A percentile compares a stretch with the other conserved stretches of the same genome.
phyloP scores from a whole-genome alignment of 169 alveolate genomes.

The Cryptosporidium viatorum region DNA sequence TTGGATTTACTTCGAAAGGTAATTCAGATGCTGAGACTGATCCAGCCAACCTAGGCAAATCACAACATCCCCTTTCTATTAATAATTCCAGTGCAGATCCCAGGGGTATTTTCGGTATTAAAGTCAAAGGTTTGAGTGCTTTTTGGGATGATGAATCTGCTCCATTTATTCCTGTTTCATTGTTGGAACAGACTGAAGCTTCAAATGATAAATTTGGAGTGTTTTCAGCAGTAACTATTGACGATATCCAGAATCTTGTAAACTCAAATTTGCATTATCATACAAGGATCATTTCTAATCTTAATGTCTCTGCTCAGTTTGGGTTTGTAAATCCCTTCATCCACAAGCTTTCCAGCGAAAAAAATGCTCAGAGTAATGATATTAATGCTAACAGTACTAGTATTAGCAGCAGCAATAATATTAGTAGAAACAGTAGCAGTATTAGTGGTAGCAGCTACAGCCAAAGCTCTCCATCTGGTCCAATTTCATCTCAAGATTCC shows the following conservation, averaged over 20 bases:
- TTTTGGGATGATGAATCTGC: constrained; percentile 76
- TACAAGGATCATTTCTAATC: constrained; percentile 43
- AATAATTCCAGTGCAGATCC: constrained; percentile 37
- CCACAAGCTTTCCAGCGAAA: neutral
- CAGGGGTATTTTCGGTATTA: constrained; percentile 56
- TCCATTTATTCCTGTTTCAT: constrained; percentile 69
- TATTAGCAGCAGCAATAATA: too few relatives aligned
- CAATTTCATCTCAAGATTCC: neutral
- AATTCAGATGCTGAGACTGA: neutral
- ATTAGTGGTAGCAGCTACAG: neutral
- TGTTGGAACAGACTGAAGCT: constrained; percentile 60
- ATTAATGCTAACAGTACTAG: too few relatives aligned
- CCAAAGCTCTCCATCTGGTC: neutral
- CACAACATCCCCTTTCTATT: constrained; percentile 19
- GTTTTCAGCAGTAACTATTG: constrained; percentile 68
- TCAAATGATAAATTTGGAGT: constrained; percentile 64
- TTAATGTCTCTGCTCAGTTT: constrained; percentile 61
- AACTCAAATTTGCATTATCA: constrained; percentile 52
- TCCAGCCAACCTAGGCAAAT: neutral
- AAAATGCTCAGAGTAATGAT: neutral
- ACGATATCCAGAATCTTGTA: constrained; percentile 64
- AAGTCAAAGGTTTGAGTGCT: constrained; percentile 23
- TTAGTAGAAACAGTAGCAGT: too few relatives aligned
- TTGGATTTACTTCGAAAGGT: constrained; percentile 16
- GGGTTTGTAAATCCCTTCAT: constrained; percentile 63